Conservation (phyloP, 2,329 filamentous ascomycete genomes). For the Venturia pyrina region DNA sequence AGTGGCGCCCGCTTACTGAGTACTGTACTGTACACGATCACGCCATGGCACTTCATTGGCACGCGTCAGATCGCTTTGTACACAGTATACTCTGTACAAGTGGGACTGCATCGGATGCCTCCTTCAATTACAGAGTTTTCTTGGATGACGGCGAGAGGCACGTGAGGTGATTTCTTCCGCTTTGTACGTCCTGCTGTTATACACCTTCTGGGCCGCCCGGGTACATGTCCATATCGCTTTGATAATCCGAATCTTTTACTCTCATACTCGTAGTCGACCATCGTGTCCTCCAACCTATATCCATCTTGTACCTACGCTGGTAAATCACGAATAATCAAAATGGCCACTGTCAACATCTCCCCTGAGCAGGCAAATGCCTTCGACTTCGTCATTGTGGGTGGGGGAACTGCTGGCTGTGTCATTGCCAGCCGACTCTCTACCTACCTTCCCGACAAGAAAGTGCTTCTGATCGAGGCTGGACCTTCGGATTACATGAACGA, state of each 20-base stretch:
- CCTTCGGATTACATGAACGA: conserved; percentile 85
- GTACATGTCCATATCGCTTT: background rate
- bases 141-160: background rate
- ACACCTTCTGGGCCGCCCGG: background rate
- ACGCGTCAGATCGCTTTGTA: background rate
- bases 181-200: background rate
- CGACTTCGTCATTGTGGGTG: conserved; percentile 79
- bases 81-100: background rate
- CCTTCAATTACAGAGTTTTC: background rate
- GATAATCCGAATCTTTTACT: background rate
- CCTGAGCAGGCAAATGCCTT: conserved; percentile 55
- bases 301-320: background rate
- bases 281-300: background rate
- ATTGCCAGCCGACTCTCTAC: conserved; percentile 69
- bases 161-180: background rate
- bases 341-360: conserved; percentile 61
- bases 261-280: background rate
- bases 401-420: conserved; percentile 79
- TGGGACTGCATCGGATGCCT: background rate
- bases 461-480: conserved; percentile 78
- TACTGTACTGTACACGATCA: background rate
- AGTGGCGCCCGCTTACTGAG: too few species aligned
- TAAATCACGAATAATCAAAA: conserved; percentile 20
- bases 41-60: background rate
- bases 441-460: conserved; percentile 72